Evolutionary conservation across 2,329 filamentous ascomycete species (phyloP), one percentile per base, ranked within the genome.

Genomic region (Neonectria hederae): DNA sequence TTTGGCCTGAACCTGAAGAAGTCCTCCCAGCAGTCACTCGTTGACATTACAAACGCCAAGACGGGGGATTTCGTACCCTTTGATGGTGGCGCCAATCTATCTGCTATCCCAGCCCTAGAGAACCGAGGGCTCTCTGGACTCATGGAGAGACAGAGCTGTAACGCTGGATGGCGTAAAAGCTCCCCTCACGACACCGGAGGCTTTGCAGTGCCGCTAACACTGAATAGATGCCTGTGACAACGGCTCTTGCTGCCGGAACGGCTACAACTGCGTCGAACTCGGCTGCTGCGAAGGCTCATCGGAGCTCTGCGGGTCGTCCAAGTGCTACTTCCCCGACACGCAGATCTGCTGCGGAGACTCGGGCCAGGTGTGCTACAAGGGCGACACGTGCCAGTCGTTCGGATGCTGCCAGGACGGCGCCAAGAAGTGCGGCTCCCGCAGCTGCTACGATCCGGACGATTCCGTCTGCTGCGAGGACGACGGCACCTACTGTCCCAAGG

Each of bases 391-490:
- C 17, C 42, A 46, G 19, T 19, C 42, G 2, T 42, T 24, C 21
- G 54, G 54, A 5, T 56, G 54, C 19, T 56, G 54, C 6, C 24
- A 30, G 3, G 32, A 42, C 7, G 42, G 42, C 7, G 5, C 49
- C 14, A 7, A 40, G 11, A 19, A 40, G 55, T 58, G 55, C 17
- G 55, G 55, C 19, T 28, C 28, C 2, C 21, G 11, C 14, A 22
- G 32, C 24, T 58, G 55, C 35, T 58, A 58, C 19, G 32, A 51
- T 22, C 32, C 55, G 4, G 55, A 58, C 17, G 24, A 9, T 3
- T 9, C 26, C 3, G 21, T 42, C 4, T 58, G 55, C 30, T 58
- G 55, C n/a, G 3, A 21, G 17, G 17, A 14, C 22, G 21, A 32
- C 17, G 28, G 46, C 35, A 52, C 46, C 1, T n/a, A 24, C 5